Conservation (phyloP, 2,329 filamentous ascomycete genomes). For the Fusarium sambucinum region DNA sequence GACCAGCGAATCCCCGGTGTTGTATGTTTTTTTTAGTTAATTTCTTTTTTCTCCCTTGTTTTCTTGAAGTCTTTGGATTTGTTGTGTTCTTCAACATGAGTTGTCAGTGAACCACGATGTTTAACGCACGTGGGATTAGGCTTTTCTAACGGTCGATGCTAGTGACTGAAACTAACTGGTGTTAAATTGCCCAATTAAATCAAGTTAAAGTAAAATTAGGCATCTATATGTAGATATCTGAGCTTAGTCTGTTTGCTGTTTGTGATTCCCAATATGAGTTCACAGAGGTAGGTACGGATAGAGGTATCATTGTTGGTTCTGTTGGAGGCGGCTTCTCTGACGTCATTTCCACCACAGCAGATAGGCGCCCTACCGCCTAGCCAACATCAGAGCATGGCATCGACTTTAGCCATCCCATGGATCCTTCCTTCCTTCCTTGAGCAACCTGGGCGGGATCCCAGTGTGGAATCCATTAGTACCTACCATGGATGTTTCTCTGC, state of each 20-base stretch:
- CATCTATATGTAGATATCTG: not conserved
- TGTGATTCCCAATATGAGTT: not conserved
- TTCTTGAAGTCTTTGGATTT: not conserved
- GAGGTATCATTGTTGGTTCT: not conserved
- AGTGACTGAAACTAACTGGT: not conserved
- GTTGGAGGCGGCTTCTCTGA: slow-evolving; percentile 7
- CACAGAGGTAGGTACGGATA: no score
- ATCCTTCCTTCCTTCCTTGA: slow-evolving; percentile 2
- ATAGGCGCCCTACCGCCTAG: slow-evolving; percentile 6
- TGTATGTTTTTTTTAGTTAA: slow-evolving; percentile 20
- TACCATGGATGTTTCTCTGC: not conserved
- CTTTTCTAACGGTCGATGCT: not conserved
- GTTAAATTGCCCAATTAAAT: not conserved
- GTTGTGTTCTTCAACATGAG: not conserved
- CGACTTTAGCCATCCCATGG: slow-evolving; percentile 4
- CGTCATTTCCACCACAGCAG: slow-evolving; percentile 17
- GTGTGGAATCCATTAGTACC: not conserved
- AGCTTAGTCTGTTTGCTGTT: not conserved
- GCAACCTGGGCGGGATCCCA: not conserved
- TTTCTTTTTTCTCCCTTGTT: not conserved
- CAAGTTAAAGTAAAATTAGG: not conserved
- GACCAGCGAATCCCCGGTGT: slow-evolving; percentile 29
- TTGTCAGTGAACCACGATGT: not conserved
- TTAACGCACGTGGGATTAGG: not conserved
- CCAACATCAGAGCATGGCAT: slow-evolving; percentile 10